Percentiles rank a stretch among this genome's conserved stretches.
Evolutionary conservation across 2,329 filamentous ascomycete genomes (phyloP).

Genomic region (Lasiodiplodia hormozganensis): DNA sequence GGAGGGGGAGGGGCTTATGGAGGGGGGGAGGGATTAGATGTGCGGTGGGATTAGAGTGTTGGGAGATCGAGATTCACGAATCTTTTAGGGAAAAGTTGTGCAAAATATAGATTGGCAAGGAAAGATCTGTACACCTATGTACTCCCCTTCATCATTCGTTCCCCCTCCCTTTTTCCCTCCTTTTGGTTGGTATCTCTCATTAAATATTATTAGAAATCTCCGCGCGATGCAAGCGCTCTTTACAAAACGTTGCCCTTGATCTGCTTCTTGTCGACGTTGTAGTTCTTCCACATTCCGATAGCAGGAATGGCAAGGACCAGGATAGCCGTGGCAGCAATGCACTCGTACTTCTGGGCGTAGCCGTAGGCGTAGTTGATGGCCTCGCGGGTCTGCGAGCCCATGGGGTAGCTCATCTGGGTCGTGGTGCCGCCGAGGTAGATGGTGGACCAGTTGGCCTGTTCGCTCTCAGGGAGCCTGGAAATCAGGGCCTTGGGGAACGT

Average conservation of each 20-base stretch:
- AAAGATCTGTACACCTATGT: neutral
- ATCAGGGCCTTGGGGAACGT: constrained; percentile 61
- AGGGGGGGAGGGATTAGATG: too few species aligned
- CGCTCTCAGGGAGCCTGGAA: constrained; percentile 53
- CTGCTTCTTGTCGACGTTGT: constrained; percentile 29
- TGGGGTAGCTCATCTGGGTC: constrained; percentile 61
- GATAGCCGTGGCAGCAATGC: constrained; percentile 27
- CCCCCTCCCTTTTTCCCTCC: neutral
- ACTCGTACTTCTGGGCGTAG: constrained; percentile 46
- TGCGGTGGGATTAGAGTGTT: too few species aligned
- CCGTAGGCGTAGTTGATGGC: constrained; percentile 49
- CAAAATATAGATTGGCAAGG: too few species aligned
- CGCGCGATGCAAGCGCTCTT: neutral
- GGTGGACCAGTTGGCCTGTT: constrained; percentile 43
- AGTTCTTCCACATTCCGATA: constrained; percentile 29
- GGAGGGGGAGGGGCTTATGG: neutral
- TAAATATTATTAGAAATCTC: neutral
- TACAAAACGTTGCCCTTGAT: constrained; percentile 32
- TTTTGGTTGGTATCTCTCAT: constrained; percentile 11
- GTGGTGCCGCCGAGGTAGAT: constrained; percentile 60
- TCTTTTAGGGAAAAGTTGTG: too few species aligned
- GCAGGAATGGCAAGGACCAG: constrained; percentile 22
- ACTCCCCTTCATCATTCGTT: neutral
- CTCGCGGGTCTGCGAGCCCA: constrained; percentile 57
- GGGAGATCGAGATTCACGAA: too few species aligned